Conservation (phyloP, 768 basidiomycete species). For the Rubroboletus pulcherrimus region DNA sequence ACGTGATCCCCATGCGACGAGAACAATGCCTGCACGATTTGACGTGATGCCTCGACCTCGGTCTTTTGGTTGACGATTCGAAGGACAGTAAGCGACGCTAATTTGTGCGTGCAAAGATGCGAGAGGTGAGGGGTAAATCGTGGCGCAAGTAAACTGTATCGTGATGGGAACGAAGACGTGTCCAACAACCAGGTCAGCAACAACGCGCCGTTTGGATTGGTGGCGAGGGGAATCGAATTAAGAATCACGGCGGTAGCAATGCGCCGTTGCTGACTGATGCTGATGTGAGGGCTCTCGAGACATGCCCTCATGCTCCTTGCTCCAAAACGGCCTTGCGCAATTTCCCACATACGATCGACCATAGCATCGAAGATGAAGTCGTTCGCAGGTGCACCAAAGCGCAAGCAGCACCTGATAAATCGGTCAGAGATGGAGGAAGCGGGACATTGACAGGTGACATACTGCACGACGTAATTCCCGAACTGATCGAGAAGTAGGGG, state of each 20-base stretch:
- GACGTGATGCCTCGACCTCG: conserved; percentile 82
- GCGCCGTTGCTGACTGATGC: conserved; percentile 86
- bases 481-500: conserved; percentile 93
- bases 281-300: conserved; percentile 86
- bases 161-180: conserved; percentile 90
- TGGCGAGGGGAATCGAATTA: conserved; percentile 96
- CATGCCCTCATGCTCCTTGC: conserved; percentile 98
- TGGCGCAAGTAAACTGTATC: conserved; percentile 90
- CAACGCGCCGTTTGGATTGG: conserved; percentile 95
- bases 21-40: conserved; percentile 88
- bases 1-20: conserved; percentile 87
- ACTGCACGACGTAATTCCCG: conserved; percentile 93
- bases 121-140: conserved; percentile 96
- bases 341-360: conserved; percentile 97
- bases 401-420: conserved; percentile 72
- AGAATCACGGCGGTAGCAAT: conserved; percentile 92
- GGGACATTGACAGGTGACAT: conserved; percentile 31
- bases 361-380: conserved; percentile 98
- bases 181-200: conserved; percentile 96
- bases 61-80: conserved; percentile 96
- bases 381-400: conserved; percentile 84
- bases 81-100: conserved; percentile 92
- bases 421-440: background rate
- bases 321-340: conserved; percentile 96
- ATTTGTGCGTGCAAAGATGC: conserved; percentile 95